Evolutionary conservation across 2,329 filamentous ascomycete species (phyloP), one percentile per base, ranked within the genome.

Genomic region (Epichloe baconii): DNA sequence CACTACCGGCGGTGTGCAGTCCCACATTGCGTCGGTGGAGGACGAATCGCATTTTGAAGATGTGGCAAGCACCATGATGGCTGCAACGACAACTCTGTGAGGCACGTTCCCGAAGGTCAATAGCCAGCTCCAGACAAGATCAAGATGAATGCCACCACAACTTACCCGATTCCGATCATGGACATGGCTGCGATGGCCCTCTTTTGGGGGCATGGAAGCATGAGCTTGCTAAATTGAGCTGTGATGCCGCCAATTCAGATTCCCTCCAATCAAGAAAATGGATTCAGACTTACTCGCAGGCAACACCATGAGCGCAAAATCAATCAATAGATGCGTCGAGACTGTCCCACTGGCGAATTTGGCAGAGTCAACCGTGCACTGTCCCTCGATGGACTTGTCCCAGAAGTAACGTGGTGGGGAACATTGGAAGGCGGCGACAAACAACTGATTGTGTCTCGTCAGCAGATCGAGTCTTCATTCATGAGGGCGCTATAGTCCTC

Each of bases 331-430:
- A 42, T 48, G 46, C 34, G 46, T 11, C 6, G 37, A 48, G 8
- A 48, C 23, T 15, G 46, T 31, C 46, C 46, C 40, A 3, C 52
- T 26, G 17, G 53, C 53, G n/a, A 55, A 53, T 4, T 53, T 47
- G 5, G 47, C 47, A 5, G 52, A 52, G 21, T 53, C 48, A 6
- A 53, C 49, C 5, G 48, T 44, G 34, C 51, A 53, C 3, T 41
- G 40, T 2, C 53, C 52, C 2, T 42, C 8, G 11, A 55, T 51
- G 3, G 46, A 41, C 46, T 53, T 55, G 40, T 48, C 46, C 46
- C 37, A 48, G 17, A 48, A 48, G 21, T n/a, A 48, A 17, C n/a
- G 35, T 14, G 46, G 46, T 4, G 46, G 46, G 36, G 26, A 40
- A 21, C 46, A 48, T 21, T 42, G 46, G 15, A 48, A 48, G 19